Evolutionary conservation across 257 asterid genomes (phyloP), one percentile per base, ranked within the genome.

Genomic region (Primulina tabacum): DNA sequence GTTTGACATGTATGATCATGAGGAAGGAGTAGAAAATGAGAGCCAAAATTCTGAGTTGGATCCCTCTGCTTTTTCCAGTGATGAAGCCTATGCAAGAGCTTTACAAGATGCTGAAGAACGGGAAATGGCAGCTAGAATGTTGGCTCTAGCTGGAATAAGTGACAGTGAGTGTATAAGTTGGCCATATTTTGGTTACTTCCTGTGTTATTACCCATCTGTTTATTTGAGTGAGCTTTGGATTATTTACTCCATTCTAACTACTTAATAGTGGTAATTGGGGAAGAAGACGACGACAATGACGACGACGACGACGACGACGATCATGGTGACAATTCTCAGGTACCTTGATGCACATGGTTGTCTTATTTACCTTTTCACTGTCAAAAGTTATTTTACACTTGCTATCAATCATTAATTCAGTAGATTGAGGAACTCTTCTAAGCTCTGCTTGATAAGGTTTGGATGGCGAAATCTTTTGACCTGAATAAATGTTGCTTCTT

Each of bases 41-140:
- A 76, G 65, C 78, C 88, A 67, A 69, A 78, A 73, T 75, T 77
- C 77, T 72, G 96, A 80, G 73, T 78, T 90, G 76, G 99, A 93
- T 73, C 97, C 97, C 33, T 81, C 96, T 57, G 88, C 90, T 65
- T 90, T 81, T 87, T 73, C 99, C 18, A 87, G 90, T 76, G 99
- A 93, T 68, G 99, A 90, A 84, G 95, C 95, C 62, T 93, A 82
- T 85, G 99, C 99, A 65, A 88, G 97, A 83, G 97, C 97, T 69
- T 78, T 93, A 64, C 99, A 93, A 78, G 97, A 86, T 77, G 96
- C 91, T 8, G 96, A 90, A 80, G 97, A 90, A 64, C 85, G 88
- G 78, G 95, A 86, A 62, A 82, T 93, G 97, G 96, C 96, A 3
- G 86, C 96, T 65, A 87, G 97, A 72, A 76, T 93, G 90, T 71